These are phyloP conservation scores for Ilex paraguariensis DNA, from an alignment of 305 asterid species.

Conservation along the genomic window DNA sequence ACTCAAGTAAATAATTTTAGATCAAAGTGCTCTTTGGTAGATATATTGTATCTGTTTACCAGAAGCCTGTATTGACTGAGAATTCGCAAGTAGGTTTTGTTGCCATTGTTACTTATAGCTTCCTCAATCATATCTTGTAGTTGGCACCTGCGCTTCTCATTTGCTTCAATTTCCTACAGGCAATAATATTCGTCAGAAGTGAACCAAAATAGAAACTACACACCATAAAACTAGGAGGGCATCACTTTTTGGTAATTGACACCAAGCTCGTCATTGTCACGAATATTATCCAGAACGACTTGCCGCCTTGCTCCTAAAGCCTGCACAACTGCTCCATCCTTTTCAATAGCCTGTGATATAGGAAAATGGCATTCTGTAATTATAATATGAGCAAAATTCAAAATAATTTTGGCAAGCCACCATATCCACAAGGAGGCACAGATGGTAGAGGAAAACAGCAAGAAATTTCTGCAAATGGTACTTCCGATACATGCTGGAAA, in stretches of 20 bases:
- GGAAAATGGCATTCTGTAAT: slow-evolving; percentile 1
- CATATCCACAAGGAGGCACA: too few relatives aligned
- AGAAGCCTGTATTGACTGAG: slow-evolving; percentile 90
- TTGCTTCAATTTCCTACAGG: slow-evolving; percentile 80
- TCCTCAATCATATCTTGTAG: slow-evolving; percentile 86
- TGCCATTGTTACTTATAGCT: slow-evolving; percentile 80
- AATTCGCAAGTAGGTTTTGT: slow-evolving; percentile 80
- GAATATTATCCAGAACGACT: slow-evolving; percentile 89
- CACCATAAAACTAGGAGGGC: slow-evolving; percentile 9
- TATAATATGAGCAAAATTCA: not conserved
- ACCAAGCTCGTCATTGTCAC: slow-evolving; percentile 95
- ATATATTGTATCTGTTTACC: slow-evolving; percentile 39
- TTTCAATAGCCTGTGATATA: slow-evolving; percentile 54
- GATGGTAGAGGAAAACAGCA: too few relatives aligned
- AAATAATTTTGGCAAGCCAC: too few relatives aligned
- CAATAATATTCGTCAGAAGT: slow-evolving; percentile 12
- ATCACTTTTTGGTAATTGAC: slow-evolving; percentile 75
- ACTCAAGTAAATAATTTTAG: too few relatives aligned
- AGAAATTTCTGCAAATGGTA: too few relatives aligned
- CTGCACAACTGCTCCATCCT: slow-evolving; percentile 72
- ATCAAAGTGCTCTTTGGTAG: not conserved
- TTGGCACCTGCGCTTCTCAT: slow-evolving; percentile 73
- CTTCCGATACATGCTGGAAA: too few relatives aligned
- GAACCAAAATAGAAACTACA: slow-evolving; percentile 14
- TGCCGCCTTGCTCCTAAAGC: slow-evolving; percentile 81